These are phyloP conservation scores for Tuber calosporum DNA, from an alignment of 495 filamentous ascomycete genomes.

Conservation along the genomic window DNA sequence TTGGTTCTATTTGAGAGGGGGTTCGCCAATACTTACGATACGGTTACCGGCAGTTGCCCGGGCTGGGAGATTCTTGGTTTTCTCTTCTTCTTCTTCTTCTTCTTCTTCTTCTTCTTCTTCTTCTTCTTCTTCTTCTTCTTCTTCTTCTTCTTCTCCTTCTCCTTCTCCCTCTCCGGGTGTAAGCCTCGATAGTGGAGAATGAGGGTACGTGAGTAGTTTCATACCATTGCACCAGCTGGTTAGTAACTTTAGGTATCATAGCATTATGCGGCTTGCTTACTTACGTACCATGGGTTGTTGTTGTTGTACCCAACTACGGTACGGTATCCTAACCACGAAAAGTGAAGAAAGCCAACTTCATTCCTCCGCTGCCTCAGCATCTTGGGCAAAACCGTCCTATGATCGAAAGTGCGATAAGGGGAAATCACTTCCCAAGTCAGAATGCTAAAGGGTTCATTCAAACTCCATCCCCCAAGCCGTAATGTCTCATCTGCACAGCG, in stretches of 20 bases:
- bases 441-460: background rate
- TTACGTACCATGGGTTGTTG: background rate
- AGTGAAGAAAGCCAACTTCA: background rate
- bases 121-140: too few species aligned
- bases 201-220: background rate
- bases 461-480: background rate
- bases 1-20: background rate
- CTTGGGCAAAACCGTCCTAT: background rate
- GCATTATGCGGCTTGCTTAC: background rate
- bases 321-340: too few species aligned
- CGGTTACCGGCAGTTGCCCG: background rate
- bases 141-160: too few species aligned
- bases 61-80: background rate
- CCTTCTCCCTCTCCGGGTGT: too few species aligned
- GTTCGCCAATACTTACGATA: background rate
- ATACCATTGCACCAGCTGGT: background rate
- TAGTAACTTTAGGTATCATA: background rate
- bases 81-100: too few species aligned
- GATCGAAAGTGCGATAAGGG: background rate
- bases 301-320: too few species aligned
- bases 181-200: background rate
- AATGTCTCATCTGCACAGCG: background rate
- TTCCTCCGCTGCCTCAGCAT: background rate
- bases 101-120: too few species aligned
- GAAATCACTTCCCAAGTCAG: background rate